Conservation (phyloP, 306 rosid genomes). For the Begonia fuchsioides region DNA sequence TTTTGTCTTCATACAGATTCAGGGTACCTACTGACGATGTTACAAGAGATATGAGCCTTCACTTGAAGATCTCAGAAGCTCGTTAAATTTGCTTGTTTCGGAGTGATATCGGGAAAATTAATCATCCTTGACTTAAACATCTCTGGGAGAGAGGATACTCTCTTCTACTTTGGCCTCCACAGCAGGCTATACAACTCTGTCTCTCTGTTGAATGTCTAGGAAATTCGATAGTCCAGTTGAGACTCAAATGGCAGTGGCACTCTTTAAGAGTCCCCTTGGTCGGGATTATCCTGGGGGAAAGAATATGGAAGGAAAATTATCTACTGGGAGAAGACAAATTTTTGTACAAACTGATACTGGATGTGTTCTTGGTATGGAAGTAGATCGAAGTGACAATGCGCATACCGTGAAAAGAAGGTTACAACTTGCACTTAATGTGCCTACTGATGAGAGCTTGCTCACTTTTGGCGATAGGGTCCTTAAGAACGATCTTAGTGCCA, state of each 20-base stretch:
- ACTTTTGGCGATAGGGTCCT: conserved; percentile 77
- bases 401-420: conserved; percentile 93
- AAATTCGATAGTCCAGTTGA: conserved; percentile 89
- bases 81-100: background rate
- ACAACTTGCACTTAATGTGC: conserved; percentile 81
- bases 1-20: background rate
- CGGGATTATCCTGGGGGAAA: conserved; percentile 44
- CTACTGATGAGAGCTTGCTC: conserved; percentile 74
- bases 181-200: conserved; percentile 15
- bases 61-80: conserved; percentile 2
- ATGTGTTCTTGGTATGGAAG: conserved; percentile 82
- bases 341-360: conserved; percentile 89
- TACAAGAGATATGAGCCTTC: background rate
- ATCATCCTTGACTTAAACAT: conserved; percentile 16
- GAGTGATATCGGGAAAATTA: conserved; percentile 1
- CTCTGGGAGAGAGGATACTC: conserved; percentile 24
- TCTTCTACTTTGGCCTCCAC: conserved; percentile 35
- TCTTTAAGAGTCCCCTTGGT: conserved; percentile 43
- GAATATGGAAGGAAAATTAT: conserved; percentile 35
- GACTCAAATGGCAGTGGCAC: conserved; percentile 87
- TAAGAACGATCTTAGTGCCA: conserved; percentile 72
- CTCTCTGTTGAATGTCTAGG: conserved; percentile 52
- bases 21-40: background rate
- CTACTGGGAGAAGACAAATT: conserved; percentile 63
- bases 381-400: conserved; percentile 75